Percentiles rank a stretch among this genome's conserved stretches.
Evolutionary conservation across 164 flowering plant species (phyloP).

Genomic region (Tinospora cordifolia): DNA sequence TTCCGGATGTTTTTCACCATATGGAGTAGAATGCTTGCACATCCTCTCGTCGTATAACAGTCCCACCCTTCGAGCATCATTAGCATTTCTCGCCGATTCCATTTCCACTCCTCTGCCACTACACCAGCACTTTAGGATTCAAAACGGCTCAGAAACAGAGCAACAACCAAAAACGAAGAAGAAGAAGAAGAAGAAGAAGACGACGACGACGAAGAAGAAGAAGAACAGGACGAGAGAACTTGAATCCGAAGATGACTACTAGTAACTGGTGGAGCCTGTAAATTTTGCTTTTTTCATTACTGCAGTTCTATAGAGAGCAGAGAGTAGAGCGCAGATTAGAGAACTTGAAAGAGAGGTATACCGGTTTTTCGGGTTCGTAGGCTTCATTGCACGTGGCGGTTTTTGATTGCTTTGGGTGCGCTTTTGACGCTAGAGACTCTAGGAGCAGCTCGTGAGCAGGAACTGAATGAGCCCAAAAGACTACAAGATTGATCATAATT

Average conservation of each 20-base stretch:
- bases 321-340: no score
- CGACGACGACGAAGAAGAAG: no score
- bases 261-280: not conserved
- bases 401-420: not conserved
- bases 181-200: no score
- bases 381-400: not conserved
- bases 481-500: no score
- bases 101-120: no score
- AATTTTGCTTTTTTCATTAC: not conserved
- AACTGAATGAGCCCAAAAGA: no score
- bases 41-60: slow-evolving; percentile 78
- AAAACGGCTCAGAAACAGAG: no score
- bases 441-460: no score
- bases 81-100: not conserved
- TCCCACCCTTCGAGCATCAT: slow-evolving; percentile 4
- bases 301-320: no score
- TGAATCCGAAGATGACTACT: not conserved
- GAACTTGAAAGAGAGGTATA: not conserved
- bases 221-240: no score
- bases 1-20: slow-evolving; percentile 62
- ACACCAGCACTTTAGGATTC: no score
- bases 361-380: not conserved
- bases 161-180: no score
- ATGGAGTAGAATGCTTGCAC: slow-evolving; percentile 61
- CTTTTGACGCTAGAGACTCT: not conserved